phyloP scores from a whole-genome alignment of 257 asterid genomes.

The Echites panduratus region DNA sequence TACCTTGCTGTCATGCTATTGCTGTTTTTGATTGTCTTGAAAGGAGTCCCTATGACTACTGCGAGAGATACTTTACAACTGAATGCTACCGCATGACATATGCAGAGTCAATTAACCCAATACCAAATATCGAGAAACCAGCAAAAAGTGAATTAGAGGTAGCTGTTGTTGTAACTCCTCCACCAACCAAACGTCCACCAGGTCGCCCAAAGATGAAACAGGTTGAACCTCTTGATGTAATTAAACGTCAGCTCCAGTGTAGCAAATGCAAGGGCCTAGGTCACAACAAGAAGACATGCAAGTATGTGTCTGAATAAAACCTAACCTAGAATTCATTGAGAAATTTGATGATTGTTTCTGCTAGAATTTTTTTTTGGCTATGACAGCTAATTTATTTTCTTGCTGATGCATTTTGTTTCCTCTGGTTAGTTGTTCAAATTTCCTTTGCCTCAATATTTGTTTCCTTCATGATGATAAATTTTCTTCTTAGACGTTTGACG shows the following conservation, averaged over 20 bases:
- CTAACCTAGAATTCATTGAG: background rate
- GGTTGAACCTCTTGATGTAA: conserved; percentile 60
- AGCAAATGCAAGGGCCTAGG: conserved; percentile 98
- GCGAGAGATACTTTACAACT: conserved; percentile 64
- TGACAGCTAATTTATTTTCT: background rate
- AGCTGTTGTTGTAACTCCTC: conserved; percentile 73
- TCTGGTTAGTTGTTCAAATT: background rate
- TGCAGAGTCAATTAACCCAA: conserved; percentile 79
- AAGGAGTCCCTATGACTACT: conserved; percentile 60
- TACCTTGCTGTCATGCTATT: conserved; percentile 92
- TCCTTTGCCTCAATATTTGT: background rate
- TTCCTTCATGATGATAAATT: background rate
- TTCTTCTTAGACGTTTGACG: background rate
- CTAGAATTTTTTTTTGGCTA: background rate
- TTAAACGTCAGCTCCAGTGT: conserved; percentile 97
- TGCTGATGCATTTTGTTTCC: background rate
- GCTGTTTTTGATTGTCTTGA: conserved; percentile 58
- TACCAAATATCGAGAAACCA: conserved; percentile 81
- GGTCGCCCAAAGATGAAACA: conserved; percentile 87
- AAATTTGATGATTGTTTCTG: background rate
- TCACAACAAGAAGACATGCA: conserved; percentile 94
- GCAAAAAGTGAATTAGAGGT: conserved; percentile 49
- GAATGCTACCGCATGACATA: conserved; percentile 64
- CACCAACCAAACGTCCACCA: conserved; percentile 87
- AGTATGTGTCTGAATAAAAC: conserved; percentile 37